Evolutionary conservation across 2,329 filamentous ascomycete genomes (phyloP).

Genomic region (Cordyceps javanica): DNA sequence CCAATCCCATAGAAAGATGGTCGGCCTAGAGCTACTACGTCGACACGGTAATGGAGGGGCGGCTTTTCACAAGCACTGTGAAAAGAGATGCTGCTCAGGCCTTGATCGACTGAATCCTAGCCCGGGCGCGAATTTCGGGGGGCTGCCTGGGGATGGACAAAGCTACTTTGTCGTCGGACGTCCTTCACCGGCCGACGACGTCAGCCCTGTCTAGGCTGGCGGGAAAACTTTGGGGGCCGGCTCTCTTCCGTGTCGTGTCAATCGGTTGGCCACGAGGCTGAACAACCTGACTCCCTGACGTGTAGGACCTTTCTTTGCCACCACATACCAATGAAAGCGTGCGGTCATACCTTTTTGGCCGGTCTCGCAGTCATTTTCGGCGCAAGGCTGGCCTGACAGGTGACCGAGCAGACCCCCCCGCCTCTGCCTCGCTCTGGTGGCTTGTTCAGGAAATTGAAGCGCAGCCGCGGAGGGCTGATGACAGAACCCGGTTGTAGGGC

Average conservation of each 20-base stretch:
- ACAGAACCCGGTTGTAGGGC: neutral
- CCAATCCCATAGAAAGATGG: neutral
- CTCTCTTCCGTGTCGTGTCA: neutral
- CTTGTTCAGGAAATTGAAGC: neutral
- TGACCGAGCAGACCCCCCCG: neutral
- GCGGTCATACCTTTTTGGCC: too few species aligned
- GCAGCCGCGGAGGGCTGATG: neutral
- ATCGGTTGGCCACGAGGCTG: neutral
- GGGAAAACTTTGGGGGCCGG: too few species aligned
- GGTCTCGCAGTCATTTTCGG: neutral
- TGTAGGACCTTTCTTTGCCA: neutral
- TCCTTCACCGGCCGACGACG: neutral
- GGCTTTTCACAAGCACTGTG: neutral
- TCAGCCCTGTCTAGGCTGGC: neutral
- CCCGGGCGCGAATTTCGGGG: neutral
- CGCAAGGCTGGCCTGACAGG: neutral
- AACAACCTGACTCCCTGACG: neutral
- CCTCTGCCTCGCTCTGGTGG: slow-evolving; percentile 1
- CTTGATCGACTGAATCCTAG: neutral
- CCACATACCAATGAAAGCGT: neutral
- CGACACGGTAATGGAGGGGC: too few species aligned
- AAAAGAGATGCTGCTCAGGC: too few species aligned
- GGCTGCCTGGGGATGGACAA: neutral
- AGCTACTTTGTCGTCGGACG: neutral
- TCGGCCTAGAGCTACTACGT: neutral